A percentile compares a stretch with the other conserved stretches of the same genome.
Evolutionary conservation across 441 rosid genomes (phyloP).

Genomic region (Bruguiera hainesii): DNA sequence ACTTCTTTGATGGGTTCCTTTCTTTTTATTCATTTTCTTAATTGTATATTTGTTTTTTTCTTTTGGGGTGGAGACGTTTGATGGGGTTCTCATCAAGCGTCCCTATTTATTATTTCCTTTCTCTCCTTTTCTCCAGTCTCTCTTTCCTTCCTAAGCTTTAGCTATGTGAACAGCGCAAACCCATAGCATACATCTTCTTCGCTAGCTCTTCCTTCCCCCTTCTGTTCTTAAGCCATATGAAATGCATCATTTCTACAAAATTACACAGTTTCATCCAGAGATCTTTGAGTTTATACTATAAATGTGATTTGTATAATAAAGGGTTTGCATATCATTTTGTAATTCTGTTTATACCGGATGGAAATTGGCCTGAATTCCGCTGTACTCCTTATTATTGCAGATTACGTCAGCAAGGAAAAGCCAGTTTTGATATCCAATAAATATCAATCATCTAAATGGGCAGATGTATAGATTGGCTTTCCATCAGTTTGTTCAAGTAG

Average conservation of each 20-base stretch:
- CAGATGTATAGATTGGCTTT: neutral
- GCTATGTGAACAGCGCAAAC: neutral
- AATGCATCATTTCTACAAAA: neutral
- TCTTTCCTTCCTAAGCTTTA: neutral
- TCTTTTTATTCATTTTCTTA: neutral
- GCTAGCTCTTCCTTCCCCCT: neutral
- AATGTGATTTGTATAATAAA: too few relatives aligned
- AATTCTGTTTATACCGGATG: too few relatives aligned
- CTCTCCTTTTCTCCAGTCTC: neutral
- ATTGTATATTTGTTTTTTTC: neutral
- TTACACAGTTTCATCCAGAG: neutral
- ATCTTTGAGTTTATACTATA: neutral
- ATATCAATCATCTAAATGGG: conserved; percentile 15
- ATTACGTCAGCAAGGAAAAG: neutral
- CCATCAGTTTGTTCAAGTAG: too few relatives aligned
- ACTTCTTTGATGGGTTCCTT: conserved; percentile 23
- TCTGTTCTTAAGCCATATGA: neutral
- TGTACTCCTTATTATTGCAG: conserved; percentile 3
- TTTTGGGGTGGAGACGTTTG: conserved; percentile 11
- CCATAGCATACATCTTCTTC: neutral
- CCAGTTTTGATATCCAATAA: neutral
- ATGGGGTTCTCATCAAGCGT: neutral
- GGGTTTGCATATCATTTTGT: too few relatives aligned
- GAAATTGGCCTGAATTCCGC: too few relatives aligned
- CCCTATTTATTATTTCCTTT: conserved; percentile 5